A percentile compares a stretch with the other conserved stretches of the same genome.
phyloP scores from a whole-genome alignment of 179 eudicot species.

The Beta macrorhiza region DNA sequence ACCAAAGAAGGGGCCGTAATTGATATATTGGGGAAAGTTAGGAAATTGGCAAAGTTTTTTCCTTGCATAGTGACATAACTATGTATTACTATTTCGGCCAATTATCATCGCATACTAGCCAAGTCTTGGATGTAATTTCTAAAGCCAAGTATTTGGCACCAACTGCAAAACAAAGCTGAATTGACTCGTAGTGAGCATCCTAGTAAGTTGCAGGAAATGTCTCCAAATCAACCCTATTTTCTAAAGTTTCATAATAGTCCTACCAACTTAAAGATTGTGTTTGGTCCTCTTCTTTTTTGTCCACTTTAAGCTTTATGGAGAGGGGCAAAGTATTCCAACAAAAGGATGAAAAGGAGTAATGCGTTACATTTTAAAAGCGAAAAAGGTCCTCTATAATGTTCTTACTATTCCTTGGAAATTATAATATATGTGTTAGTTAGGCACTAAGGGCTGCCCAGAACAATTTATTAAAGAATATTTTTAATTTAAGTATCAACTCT shows the following conservation, averaged over 20 bases:
- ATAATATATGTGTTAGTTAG: no score
- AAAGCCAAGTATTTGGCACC: neutral
- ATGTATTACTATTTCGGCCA: no score
- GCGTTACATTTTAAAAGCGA: no score
- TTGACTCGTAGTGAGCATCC: slow-evolving; percentile 8
- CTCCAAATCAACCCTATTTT: neutral
- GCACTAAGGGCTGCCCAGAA: no score
- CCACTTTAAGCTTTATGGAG: neutral
- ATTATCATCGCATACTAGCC: no score
- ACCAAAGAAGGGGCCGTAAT: no score
- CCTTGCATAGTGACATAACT: no score
- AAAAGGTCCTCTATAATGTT: no score
- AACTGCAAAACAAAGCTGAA: neutral
- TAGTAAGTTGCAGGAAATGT: neutral
- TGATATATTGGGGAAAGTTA: no score
- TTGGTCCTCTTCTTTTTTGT: slow-evolving; percentile 7
- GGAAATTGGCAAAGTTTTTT: no score
- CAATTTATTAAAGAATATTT: no score
- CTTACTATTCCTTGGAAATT: neutral
- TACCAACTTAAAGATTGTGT: slow-evolving; percentile 4
- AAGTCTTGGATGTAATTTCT: neutral
- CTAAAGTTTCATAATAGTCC: slow-evolving; percentile 13
- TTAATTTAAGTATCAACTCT: no score
- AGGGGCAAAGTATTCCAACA: neutral
- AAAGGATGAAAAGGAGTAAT: neutral